Evolutionary conservation across 805 yeast species (phyloP).

Genomic region (Candida sonorensis): DNA sequence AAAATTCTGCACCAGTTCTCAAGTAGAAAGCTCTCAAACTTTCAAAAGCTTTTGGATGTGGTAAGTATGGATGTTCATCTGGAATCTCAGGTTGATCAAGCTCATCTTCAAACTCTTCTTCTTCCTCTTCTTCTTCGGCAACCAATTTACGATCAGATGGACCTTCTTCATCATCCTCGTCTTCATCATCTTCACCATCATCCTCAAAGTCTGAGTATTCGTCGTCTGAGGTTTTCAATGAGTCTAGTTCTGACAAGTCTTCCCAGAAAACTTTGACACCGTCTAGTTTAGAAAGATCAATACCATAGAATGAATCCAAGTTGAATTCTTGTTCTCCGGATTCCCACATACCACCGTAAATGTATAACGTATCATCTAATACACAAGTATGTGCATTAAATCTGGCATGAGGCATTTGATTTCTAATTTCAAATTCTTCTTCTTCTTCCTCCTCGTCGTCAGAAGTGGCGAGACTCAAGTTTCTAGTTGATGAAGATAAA

Average conservation of each 20-base stretch:
- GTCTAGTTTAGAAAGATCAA: slow-evolving; percentile 81
- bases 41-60: slow-evolving; percentile 95
- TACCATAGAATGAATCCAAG: slow-evolving; percentile 77
- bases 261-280: slow-evolving; percentile 92
- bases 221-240: slow-evolving; percentile 49
- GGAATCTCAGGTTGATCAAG: slow-evolving; percentile 67
- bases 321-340: slow-evolving; percentile 78
- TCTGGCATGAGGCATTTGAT: slow-evolving; percentile 76
- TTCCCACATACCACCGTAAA: slow-evolving; percentile 90
- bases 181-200: slow-evolving; percentile 66
- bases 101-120: slow-evolving; percentile 60
- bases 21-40: slow-evolving; percentile 74
- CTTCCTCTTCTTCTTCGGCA: slow-evolving; percentile 40
- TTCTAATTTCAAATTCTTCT: slow-evolving; percentile 44
- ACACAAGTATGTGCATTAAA: slow-evolving; percentile 85
- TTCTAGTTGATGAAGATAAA: too few relatives aligned
- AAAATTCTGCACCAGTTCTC: slow-evolving; percentile 78
- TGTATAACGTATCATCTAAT: slow-evolving; percentile 73
- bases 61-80: slow-evolving; percentile 93
- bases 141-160: slow-evolving; percentile 34
- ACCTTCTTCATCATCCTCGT: slow-evolving; percentile 46
- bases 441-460: slow-evolving; percentile 31
- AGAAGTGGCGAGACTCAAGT: too few relatives aligned
- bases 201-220: slow-evolving; percentile 60
- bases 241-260: slow-evolving; percentile 54